Conservation (phyloP, 2,329 filamentous ascomycete genomes). For the Passalora sequoiae region DNA sequence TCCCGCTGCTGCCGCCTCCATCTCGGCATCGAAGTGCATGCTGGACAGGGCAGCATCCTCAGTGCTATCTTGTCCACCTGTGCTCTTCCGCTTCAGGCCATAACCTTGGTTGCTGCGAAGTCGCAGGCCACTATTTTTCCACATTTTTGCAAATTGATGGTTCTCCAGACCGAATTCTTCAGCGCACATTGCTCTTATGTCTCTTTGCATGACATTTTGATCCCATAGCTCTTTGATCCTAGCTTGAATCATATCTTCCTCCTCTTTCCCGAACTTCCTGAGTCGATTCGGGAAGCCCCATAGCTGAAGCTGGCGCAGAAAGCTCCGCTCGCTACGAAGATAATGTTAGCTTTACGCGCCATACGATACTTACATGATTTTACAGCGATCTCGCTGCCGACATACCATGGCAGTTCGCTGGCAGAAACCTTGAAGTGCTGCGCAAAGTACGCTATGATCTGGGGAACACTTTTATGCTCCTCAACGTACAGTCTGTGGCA, state of each 20-base stretch:
- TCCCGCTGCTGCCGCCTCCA: not conserved
- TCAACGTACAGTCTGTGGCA: conserved; percentile 67
- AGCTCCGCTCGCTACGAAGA: conserved; percentile 12
- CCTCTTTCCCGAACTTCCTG: conserved; percentile 66
- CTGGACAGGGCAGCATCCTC: not conserved
- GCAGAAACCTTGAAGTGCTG: conserved; percentile 38
- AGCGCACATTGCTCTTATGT: conserved; percentile 67
- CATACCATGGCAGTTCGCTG: conserved; percentile 62
- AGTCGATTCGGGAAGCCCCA: conserved; percentile 66
- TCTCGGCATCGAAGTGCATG: not conserved
- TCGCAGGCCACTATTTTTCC: conserved; percentile 52
- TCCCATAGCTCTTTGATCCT: conserved; percentile 76
- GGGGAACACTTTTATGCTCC: conserved; percentile 65
- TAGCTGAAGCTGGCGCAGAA: conserved; percentile 38
- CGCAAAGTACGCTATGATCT: conserved; percentile 66
- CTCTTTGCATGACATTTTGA: conserved; percentile 63
- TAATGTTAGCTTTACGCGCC: not conserved
- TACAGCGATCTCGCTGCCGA: no score
- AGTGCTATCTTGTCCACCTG: not conserved
- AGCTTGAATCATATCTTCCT: conserved; percentile 64
- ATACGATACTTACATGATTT: conserved; percentile 15
- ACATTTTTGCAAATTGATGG: conserved; percentile 40
- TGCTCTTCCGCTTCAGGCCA: conserved; percentile 37
- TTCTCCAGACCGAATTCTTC: conserved; percentile 68
- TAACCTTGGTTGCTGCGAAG: conserved; percentile 22